A percentile compares a stretch with the other conserved stretches of the same genome.
Evolutionary conservation across 371 early-diverging fungal genomes (phyloP).

Genomic region (Haplosporangium sp.): DNA sequence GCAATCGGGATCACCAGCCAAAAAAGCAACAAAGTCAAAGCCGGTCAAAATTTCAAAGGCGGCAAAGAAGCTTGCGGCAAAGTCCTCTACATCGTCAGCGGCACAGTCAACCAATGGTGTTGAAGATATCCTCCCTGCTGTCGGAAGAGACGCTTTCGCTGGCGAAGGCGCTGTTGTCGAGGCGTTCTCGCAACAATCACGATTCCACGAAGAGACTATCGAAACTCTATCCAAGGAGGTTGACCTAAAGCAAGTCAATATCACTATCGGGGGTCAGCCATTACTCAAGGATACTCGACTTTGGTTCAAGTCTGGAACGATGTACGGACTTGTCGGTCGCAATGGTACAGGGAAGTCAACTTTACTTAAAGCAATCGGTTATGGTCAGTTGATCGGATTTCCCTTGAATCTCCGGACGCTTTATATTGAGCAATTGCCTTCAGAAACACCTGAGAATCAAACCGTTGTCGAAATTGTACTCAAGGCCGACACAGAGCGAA

Average conservation of each 20-base stretch:
- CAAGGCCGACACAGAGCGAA: conserved; percentile 74
- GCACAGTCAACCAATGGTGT: neutral
- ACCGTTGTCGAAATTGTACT: conserved; percentile 79
- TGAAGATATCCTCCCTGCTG: conserved; percentile 12
- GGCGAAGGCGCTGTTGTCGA: conserved; percentile 60
- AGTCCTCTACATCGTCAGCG: conserved; percentile 26
- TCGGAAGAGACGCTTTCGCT: conserved; percentile 29
- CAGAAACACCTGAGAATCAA: conserved; percentile 60
- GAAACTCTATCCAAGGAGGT: conserved; percentile 77
- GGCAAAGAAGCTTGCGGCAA: conserved; percentile 43
- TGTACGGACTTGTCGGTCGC: conserved; percentile 85
- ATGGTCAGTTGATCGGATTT: conserved; percentile 80
- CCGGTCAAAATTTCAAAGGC: conserved; percentile 53
- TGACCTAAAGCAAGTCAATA: conserved; percentile 82
- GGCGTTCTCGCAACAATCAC: conserved; percentile 85
- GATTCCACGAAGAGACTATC: conserved; percentile 88
- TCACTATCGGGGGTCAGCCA: conserved; percentile 71
- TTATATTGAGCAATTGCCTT: conserved; percentile 79
- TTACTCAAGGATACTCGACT: conserved; percentile 76
- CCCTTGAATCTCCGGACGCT: conserved; percentile 82
- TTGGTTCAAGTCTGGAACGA: conserved; percentile 67
- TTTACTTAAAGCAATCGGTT: conserved; percentile 79
- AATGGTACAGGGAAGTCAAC: conserved; percentile 96
- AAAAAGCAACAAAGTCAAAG: conserved; percentile 45
- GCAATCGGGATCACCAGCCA: conserved; percentile 11